Evolutionary conservation across 2,329 filamentous ascomycete genomes (phyloP).

Genomic region (Nemania sp.): DNA sequence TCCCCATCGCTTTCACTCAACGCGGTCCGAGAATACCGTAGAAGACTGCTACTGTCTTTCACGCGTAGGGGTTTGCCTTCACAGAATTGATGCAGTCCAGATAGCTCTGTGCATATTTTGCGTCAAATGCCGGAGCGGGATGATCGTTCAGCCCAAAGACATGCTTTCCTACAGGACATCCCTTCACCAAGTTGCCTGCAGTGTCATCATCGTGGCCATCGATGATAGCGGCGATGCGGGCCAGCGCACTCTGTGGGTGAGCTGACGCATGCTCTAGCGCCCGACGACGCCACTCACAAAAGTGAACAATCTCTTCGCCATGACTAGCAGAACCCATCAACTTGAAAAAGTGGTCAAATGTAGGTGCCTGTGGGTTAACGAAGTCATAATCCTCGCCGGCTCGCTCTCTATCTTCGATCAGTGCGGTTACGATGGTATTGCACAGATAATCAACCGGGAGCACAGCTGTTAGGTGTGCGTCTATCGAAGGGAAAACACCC

Average conservation of each 20-base stretch:
- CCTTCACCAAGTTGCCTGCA: slow-evolving; percentile 33
- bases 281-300: slow-evolving; percentile 31
- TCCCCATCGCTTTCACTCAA: too few species aligned
- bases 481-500: slow-evolving; percentile 34
- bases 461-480: slow-evolving; percentile 33
- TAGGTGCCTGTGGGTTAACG: slow-evolving; percentile 30
- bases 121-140: too few species aligned
- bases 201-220: slow-evolving; percentile 34
- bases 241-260: slow-evolving; percentile 28
- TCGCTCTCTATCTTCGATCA: slow-evolving; percentile 30
- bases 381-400: slow-evolving; percentile 37
- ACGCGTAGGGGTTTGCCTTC: too few species aligned
- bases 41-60: too few species aligned
- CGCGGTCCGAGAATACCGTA: too few species aligned
- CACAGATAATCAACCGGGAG: slow-evolving; percentile 38
- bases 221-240: slow-evolving; percentile 35
- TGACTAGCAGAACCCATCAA: slow-evolving; percentile 24
- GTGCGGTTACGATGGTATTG: slow-evolving; percentile 31
- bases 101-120: too few species aligned
- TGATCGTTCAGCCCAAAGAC: too few species aligned
- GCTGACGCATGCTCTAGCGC: slow-evolving; percentile 30
- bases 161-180: too few species aligned
- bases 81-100: too few species aligned
- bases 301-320: slow-evolving; percentile 28
- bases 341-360: slow-evolving; percentile 33